phyloP scores from a whole-genome alignment of 2,329 filamentous ascomycete species.

The Grosmannia serpens region DNA sequence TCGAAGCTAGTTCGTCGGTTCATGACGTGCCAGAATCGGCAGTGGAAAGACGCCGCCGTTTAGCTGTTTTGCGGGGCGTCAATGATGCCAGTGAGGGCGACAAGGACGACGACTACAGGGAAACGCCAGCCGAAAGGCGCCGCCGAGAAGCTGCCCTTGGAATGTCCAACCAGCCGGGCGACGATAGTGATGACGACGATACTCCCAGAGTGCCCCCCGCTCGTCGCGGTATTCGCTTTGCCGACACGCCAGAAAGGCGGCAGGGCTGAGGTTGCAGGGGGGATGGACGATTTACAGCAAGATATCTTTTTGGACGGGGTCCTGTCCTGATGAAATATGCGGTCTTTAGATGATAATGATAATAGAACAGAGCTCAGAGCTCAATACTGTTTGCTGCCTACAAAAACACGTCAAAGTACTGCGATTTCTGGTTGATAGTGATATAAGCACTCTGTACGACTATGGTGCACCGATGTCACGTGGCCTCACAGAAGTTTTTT shows the following conservation, averaged over 20 bases:
- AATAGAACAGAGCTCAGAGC: not conserved
- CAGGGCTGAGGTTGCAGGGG: not conserved
- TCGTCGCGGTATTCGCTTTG: conserved; percentile 50
- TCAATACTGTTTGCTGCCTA: not conserved
- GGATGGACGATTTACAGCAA: not conserved
- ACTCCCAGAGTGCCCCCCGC: conserved; percentile 38
- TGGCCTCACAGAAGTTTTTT: not conserved
- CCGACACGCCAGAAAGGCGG: conserved; percentile 27
- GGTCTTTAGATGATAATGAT: not conserved
- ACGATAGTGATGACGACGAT: conserved; percentile 47
- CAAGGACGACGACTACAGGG: conserved; percentile 31
- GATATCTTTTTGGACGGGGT: not conserved
- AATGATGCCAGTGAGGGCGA: conserved; percentile 25
- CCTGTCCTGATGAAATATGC: not conserved
- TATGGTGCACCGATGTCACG: not conserved
- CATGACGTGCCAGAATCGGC: conserved; percentile 44
- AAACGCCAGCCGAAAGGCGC: conserved; percentile 65
- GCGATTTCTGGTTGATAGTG: not conserved
- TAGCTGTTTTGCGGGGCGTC: conserved; percentile 37
- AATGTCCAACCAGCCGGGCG: conserved; percentile 30
- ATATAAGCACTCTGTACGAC: not conserved
- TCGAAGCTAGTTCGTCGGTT: not conserved
- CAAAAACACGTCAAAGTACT: not conserved
- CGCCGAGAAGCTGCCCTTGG: conserved; percentile 65
- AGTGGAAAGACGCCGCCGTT: conserved; percentile 55